phyloP scores from a whole-genome alignment of 805 yeast genomes.

The Kluyveromyces siamensis region DNA sequence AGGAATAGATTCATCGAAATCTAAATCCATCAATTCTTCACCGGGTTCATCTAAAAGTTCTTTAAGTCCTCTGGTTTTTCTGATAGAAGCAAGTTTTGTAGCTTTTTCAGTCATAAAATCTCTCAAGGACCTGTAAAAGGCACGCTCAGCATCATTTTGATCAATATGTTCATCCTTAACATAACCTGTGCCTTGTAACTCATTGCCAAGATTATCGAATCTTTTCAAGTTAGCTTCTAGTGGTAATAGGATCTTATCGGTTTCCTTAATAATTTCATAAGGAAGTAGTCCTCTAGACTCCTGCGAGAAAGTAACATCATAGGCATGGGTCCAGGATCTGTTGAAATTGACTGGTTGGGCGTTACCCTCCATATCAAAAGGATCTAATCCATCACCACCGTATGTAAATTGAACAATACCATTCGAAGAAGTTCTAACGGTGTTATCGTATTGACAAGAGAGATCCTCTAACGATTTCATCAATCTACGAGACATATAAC shows the following conservation, averaged over 20 bases:
- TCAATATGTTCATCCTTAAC: slow-evolving; percentile 61
- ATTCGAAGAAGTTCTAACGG: slow-evolving; percentile 90
- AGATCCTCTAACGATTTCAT: slow-evolving; percentile 97
- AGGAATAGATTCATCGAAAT: slow-evolving; percentile 32
- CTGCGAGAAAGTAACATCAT: slow-evolving; percentile 56
- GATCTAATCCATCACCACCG: slow-evolving; percentile 98
- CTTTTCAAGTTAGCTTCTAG: slow-evolving; percentile 52
- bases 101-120: slow-evolving; percentile 55
- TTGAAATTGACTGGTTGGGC: slow-evolving; percentile 90
- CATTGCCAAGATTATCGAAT: slow-evolving; percentile 62
- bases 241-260: slow-evolving; percentile 50
- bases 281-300: slow-evolving; percentile 56
- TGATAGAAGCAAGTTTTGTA: slow-evolving; percentile 40
- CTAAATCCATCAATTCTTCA: slow-evolving; percentile 35
- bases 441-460: slow-evolving; percentile 85
- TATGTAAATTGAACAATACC: slow-evolving; percentile 96
- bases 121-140: slow-evolving; percentile 68
- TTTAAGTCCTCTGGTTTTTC: slow-evolving; percentile 45
- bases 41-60: slow-evolving; percentile 36
- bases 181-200: slow-evolving; percentile 35
- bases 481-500: slow-evolving; percentile 95
- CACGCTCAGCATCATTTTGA: slow-evolving; percentile 80
- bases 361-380: slow-evolving; percentile 98
- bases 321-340: slow-evolving; percentile 92
- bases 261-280: slow-evolving; percentile 49